Base-by-base conservation (phyloP, 495 filamentous ascomycete genomes). In the Podospora didyma region DNA sequence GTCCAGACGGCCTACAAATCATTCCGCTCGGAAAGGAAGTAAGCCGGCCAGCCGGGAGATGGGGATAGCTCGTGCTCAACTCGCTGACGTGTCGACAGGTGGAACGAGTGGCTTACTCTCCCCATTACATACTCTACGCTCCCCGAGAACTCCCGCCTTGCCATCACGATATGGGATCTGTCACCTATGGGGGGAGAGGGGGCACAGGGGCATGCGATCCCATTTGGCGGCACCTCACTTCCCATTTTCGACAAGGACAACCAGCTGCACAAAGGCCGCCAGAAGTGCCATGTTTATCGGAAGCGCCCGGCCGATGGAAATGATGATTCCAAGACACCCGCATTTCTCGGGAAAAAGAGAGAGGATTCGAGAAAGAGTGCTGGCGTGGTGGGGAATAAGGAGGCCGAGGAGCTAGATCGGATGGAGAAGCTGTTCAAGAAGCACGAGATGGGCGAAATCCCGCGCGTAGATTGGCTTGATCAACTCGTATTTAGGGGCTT, bases 371-470 rank as follows among this genome's bases (percentile, higher is more conserved):
- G 76, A 69, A 82, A 80, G 41, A 75, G 77, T 73, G 57, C 20
- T 58, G 71, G 50, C 50, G 75, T 22, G 5, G 51, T 58, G 52
- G 74, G 68, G 58, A 81, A 79, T 73, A 85, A 73, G 50, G 87
- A 90, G 62, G 81, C 82, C 34, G 77, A 86, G 39, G 92, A 97
- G 69, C 73, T 93, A 44, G 89, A 94, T 57, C 78, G 92, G 16
- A 77, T 97, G 42, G 90, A 96, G 67, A 85, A 84, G 51, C 65
- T 97, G 46, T 88, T 99, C 63, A 99, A 99, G 75, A 95, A 96
- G 69, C 95, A 97, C 63, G 94, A 99, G 67, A 94, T 97, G 86
- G 90, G 90, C 21, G 93, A 97, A 63, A 92, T 99, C 14, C 86
- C 89, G 2, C 82, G 89, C 16, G 87, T 94, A 45, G 91, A 95